Conservation (phyloP, 2,329 filamentous ascomycete genomes). For the Pyrenophora graminea region DNA sequence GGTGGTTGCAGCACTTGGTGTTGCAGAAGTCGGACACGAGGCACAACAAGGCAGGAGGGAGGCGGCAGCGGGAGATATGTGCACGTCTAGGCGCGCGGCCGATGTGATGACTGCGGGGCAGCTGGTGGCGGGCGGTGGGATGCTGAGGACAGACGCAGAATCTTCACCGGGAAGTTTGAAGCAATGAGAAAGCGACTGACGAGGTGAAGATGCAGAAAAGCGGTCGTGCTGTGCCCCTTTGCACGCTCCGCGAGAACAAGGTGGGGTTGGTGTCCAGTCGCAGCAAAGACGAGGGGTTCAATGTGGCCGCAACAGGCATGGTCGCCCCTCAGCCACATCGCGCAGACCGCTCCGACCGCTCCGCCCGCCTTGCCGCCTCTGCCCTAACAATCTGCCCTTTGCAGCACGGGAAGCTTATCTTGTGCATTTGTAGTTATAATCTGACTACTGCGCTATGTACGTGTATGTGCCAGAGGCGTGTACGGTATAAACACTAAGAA, state of each 20-base stretch:
- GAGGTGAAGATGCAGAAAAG: conserved; percentile 19
- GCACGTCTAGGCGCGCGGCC: conserved; percentile 37
- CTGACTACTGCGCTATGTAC: conserved; percentile 3
- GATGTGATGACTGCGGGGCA: conserved; percentile 27
- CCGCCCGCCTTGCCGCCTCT: conserved; percentile 13
- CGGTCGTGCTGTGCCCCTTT: conserved; percentile 25
- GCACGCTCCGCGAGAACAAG: conserved; percentile 18
- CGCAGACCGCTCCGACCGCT: conserved; percentile 24
- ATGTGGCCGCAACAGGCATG: conserved; percentile 9
- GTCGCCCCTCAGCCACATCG: conserved; percentile 10
- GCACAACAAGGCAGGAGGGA: conserved; percentile 14
- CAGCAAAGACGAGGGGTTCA: conserved; percentile 15
- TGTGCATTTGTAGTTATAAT: not conserved
- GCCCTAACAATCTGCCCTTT: not conserved
- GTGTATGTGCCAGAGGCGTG: conserved; percentile 7
- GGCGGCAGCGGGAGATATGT: conserved; percentile 28
- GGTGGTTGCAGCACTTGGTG: not conserved
- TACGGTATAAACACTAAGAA: conserved; percentile 13
- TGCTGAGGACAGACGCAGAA: conserved; percentile 16
- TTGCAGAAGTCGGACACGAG: conserved; percentile 5
- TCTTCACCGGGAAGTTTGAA: conserved; percentile 20
- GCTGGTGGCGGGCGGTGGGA: conserved; percentile 15
- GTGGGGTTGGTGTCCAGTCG: conserved; percentile 21
- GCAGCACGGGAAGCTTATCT: not conserved
- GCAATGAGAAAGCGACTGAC: conserved; percentile 23